A percentile compares a stretch with the other conserved stretches of the same genome.
Evolutionary conservation across 345 rosid species (phyloP).

Genomic region (Raphanus sativus): DNA sequence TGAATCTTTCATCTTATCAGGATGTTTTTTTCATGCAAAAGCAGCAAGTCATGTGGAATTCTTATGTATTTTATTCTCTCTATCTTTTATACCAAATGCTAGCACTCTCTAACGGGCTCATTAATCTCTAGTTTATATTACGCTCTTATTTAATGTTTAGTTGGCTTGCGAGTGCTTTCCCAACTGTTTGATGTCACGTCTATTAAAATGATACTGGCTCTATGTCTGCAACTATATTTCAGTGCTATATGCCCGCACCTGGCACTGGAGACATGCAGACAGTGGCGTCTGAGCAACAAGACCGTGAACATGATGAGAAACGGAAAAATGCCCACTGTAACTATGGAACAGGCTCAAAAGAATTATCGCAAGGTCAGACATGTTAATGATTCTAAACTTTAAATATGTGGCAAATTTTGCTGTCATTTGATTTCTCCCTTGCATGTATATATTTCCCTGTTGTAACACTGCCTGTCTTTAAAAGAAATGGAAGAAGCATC

Average conservation of each 20-base stretch:
- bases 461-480: constrained; percentile 14
- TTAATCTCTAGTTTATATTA: not conserved
- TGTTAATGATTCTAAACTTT: constrained; percentile 7
- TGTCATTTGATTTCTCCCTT: constrained; percentile 4
- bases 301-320: constrained; percentile 97
- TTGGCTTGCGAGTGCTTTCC: constrained; percentile 9
- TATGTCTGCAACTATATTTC: constrained; percentile 31
- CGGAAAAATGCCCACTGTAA: constrained; percentile 98
- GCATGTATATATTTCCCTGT: not conserved
- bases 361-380: constrained; percentile 87
- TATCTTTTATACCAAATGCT: not conserved
- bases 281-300: constrained; percentile 94
- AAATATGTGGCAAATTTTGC: constrained; percentile 1
- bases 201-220: not conserved
- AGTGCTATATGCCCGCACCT: constrained; percentile 97
- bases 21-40: constrained; percentile 9
- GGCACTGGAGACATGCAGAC: constrained; percentile 96
- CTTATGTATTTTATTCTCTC: not conserved
- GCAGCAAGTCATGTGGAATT: constrained; percentile 27
- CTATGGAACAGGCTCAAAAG: constrained; percentile 94
- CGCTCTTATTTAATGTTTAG: not conserved
- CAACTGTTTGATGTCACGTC: not conserved
- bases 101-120: constrained; percentile 9
- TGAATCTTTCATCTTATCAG: not conserved
- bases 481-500: constrained; percentile 15